These are phyloP conservation scores for Ceratobasidium sp. DNA, from an alignment of 1,284 basidiomycete genomes.

Conservation along the genomic window DNA sequence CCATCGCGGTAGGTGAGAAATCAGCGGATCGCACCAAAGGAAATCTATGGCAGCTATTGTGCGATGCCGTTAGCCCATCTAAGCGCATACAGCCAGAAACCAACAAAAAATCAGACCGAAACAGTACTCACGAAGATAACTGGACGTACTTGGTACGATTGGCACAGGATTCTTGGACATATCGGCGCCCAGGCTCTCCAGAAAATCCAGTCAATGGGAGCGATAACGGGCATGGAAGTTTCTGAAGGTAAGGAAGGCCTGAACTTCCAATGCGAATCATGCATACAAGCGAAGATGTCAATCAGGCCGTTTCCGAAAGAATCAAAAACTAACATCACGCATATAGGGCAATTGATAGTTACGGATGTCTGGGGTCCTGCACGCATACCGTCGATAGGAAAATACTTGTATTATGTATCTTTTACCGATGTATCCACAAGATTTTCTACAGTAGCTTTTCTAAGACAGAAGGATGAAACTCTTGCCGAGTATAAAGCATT, in stretches of 20 bases:
- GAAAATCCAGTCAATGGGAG: neutral
- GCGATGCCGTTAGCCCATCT: neutral
- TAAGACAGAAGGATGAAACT: constrained; percentile 45
- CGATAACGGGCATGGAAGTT: neutral
- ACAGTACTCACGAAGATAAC: neutral
- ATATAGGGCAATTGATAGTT: neutral
- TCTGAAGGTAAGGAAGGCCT: constrained; percentile 38
- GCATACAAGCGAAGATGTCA: neutral
- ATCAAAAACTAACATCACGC: neutral
- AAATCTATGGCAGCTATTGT: neutral
- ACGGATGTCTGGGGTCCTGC: constrained; percentile 6
- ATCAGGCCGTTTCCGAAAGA: neutral
- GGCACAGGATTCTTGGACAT: constrained; percentile 6
- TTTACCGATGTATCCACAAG: constrained; percentile 46
- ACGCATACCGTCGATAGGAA: constrained; percentile 39
- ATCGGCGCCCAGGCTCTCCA: neutral
- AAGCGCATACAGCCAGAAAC: neutral
- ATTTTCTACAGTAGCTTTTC: constrained; percentile 38
- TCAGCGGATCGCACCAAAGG: neutral
- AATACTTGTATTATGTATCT: constrained; percentile 47
- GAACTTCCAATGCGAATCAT: neutral
- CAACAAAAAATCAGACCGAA: neutral
- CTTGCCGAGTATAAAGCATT: constrained; percentile 40
- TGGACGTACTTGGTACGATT: constrained; percentile 44
- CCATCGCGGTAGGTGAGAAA: neutral